Evolutionary conservation across 2,329 filamentous ascomycete genomes (phyloP), one percentile per base, ranked within the genome.

Genomic region (Fusarium mundagurra): DNA sequence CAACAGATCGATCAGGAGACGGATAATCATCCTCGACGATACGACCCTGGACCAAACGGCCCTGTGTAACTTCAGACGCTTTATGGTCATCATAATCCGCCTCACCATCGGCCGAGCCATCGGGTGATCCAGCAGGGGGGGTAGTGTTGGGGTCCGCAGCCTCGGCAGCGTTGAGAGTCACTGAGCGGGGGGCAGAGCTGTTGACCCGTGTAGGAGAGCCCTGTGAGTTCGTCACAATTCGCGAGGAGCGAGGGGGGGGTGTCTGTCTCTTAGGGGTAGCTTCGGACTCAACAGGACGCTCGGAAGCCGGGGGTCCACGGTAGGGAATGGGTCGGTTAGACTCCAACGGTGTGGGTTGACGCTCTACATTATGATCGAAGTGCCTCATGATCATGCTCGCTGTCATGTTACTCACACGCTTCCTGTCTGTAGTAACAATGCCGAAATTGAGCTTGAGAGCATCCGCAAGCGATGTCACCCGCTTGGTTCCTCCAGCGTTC

Each of bases 391-490:
- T 92, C 83, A 94, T 92, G 82, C 94, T 98, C 55, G 92, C 91
- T 50, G 91, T 90, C 91, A 95, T 92, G 69, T 92, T 92, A 54
- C 90, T 90, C 43, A 88, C 86, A 61, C 93, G 87, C 79, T 90
- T 91, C 77, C 91, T 88, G 77, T 97, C 94, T 12, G 94, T 97
- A 6, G 94, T 97, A 63, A 99, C 95, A 80, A 99, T 95, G 76
- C 96, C 96, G 77, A 99, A 99, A 86, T 97, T 98, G 77, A 99
- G 90, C 87, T 98, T 98, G 77, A 99, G 85, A 6, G 95, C 95
- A 85, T 99, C 96, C 70, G 96, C 96, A 62, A 99, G 87, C 34
- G 96, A 98, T 20, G 96, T 99, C 44, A 98, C 96, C 75, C 96
- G 91, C 86, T 99, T 99, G 55, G 96, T 98, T 67, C 96, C 96